Base-by-base conservation (phyloP, 2,329 filamentous ascomycete genomes). In the Cladosporium sp. region DNA sequence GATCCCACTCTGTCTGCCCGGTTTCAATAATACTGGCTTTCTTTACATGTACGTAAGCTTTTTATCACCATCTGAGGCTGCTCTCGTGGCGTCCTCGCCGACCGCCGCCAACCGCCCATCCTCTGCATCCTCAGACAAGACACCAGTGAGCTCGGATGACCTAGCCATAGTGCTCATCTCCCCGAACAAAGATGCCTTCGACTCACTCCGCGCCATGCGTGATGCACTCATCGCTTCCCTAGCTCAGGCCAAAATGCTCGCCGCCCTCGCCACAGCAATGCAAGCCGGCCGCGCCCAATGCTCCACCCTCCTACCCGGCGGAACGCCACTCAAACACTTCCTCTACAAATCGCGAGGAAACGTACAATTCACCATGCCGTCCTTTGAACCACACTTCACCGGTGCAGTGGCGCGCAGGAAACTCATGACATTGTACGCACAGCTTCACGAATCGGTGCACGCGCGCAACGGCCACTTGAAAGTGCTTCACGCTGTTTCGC, bases 21-120 rank as follows among this genome's bases (percentile, higher is more conserved):
- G 92, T 4, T 99, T 99, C 77, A 99, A 99, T 76, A 97, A 91
- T 72, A 89, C 87, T 52, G 95, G 94, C 24, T 99, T 96, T 70
- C 81, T 99, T 1, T 97, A 99, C 77, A 97, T 99, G 91, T 99
- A 97, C 69, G 94, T 99, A 70, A 96, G 90, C 77, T 99, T 97
- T 72, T 83, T 99, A 61, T 86, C 90, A 32, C 52, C 52, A 36
- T 64, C 52, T 3, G 52, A 55, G 28, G 52, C 52, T n/a, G 52
- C 52, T n/a, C 20, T 22, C 15, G 52, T 55, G 5, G 52, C 52
- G 8, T 35, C 56, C 1, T 35, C 47, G 28, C 47, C 56, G 10
- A 34, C 39, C 8, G 9, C 39, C 9, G 68, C 69, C 40, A 10
- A 44, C 28, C 17, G 24, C 19, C 34, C 56, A 15, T 44, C 45